A percentile compares a stretch with the other conserved stretches of the same genome.
These are phyloP conservation scores for Delonix regia DNA, from an alignment of 306 rosid species.

Conservation along the genomic window DNA sequence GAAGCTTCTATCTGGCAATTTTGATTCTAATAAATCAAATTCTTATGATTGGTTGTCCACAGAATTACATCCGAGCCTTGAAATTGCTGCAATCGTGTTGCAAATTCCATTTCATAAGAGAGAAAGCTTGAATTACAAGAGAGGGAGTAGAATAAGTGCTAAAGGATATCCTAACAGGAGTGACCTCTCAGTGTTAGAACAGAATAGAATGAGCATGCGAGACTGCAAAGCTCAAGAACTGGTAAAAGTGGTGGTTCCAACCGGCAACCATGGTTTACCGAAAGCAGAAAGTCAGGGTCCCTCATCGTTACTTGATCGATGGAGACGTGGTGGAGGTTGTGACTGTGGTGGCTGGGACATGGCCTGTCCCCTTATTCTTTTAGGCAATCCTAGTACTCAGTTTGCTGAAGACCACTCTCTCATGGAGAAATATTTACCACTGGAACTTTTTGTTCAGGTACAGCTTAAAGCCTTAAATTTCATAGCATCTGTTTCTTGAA, in stretches of 20 bases:
- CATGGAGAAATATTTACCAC: constrained; percentile 52
- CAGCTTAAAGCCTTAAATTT: constrained; percentile 32
- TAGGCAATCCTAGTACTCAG: constrained; percentile 66
- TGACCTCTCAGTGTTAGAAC: constrained; percentile 50
- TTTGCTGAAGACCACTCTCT: constrained; percentile 52
- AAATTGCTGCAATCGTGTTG: constrained; percentile 78
- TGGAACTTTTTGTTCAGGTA: constrained; percentile 86
- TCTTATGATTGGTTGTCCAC: constrained; percentile 49
- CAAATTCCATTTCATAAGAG: constrained; percentile 75
- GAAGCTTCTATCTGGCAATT: constrained; percentile 40
- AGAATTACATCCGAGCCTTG: constrained; percentile 62
- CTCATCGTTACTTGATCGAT: constrained; percentile 76
- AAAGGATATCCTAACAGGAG: constrained; percentile 41
- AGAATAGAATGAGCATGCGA: constrained; percentile 38
- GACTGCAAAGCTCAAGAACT: constrained; percentile 56
- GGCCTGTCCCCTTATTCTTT: constrained; percentile 82
- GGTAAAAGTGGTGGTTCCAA: constrained; percentile 73
- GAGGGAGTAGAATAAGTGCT: constrained; percentile 49
- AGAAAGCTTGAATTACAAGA: constrained; percentile 76
- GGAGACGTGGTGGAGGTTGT: constrained; percentile 89
- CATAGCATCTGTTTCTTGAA: constrained; percentile 28
- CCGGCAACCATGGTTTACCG: constrained; percentile 83
- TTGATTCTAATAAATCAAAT: constrained; percentile 45
- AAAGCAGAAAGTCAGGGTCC: constrained; percentile 62
- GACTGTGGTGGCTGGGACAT: constrained; percentile 99